These are phyloP conservation scores for Tolypocladium tundrense DNA, from an alignment of 2,329 filamentous ascomycete species.

Conservation along the genomic window DNA sequence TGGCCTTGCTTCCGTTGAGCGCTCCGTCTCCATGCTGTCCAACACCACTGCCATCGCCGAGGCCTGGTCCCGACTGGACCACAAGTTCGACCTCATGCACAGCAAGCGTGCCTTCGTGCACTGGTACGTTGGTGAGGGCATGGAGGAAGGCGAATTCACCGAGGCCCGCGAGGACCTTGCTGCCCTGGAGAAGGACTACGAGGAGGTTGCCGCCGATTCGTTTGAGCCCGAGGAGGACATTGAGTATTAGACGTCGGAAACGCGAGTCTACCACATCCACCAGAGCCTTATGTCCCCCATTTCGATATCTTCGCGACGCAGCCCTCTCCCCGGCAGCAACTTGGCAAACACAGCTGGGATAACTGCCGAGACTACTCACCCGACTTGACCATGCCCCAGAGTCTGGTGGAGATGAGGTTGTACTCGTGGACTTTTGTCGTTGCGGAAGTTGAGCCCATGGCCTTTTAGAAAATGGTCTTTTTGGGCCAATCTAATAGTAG, in stretches of 20 bases:
- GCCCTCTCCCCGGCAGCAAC: not conserved
- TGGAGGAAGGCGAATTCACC: slow-evolving; percentile 86
- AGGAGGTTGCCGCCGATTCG: slow-evolving; percentile 72
- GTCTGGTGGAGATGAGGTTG: slow-evolving; percentile 1
- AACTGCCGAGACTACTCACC: not conserved
- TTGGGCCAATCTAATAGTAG: not conserved
- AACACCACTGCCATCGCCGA: slow-evolving; percentile 67
- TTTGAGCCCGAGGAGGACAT: slow-evolving; percentile 50
- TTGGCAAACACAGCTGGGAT: not conserved
- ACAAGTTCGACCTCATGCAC: slow-evolving; percentile 74
- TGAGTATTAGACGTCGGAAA: slow-evolving; percentile 59
- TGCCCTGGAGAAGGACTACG: slow-evolving; percentile 77
- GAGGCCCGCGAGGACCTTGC: slow-evolving; percentile 81
- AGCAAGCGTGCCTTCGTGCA: slow-evolving; percentile 68
- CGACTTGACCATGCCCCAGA: not conserved
- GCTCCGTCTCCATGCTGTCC: slow-evolving; percentile 60
- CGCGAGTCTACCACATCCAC: not conserved
- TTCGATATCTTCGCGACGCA: not conserved
- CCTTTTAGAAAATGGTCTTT: not conserved
- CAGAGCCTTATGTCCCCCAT: not conserved
- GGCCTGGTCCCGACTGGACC: slow-evolving; percentile 61
- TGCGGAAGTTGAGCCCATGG: slow-evolving; percentile 7
- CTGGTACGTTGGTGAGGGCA: slow-evolving; percentile 80
- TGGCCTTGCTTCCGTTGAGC: slow-evolving; percentile 51
- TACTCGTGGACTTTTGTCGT: slow-evolving; percentile 7